Conservation (phyloP, 257 asterid species). For the Scutellaria baicalensis region DNA sequence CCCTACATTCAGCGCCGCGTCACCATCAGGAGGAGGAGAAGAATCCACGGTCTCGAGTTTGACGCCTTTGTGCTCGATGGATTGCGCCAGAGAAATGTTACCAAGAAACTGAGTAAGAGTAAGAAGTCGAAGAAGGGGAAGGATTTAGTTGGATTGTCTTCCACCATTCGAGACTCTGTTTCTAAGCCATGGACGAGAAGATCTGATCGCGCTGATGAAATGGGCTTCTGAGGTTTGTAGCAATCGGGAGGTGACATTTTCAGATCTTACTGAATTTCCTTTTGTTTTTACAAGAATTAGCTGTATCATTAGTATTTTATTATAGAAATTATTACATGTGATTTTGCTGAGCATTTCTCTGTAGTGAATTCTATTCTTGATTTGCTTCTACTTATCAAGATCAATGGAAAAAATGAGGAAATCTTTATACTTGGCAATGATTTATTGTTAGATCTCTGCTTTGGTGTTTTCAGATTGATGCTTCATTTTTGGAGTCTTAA, state of each 20-base stretch:
- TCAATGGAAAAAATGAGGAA: background rate
- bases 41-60: slow-evolving; percentile 30
- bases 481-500: background rate
- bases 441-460: background rate
- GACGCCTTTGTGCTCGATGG: slow-evolving; percentile 18
- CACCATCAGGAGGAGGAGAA: slow-evolving; percentile 37
- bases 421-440: background rate
- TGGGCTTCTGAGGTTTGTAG: slow-evolving; percentile 25
- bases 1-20: slow-evolving; percentile 81
- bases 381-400: background rate
- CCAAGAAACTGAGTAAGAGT: slow-evolving; percentile 8
- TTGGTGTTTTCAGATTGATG: background rate
- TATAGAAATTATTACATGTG: background rate
- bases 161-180: slow-evolving; percentile 28
- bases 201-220: slow-evolving; percentile 34
- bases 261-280: slow-evolving; percentile 25
- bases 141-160: slow-evolving; percentile 20
- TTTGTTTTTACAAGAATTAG: background rate
- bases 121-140: slow-evolving; percentile 15
- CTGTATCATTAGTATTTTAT: background rate
- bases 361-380: slow-evolving; percentile 10
- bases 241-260: slow-evolving; percentile 13
- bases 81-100: background rate
- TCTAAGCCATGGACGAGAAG: slow-evolving; percentile 33
- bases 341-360: background rate